phyloP scores from a whole-genome alignment of 495 filamentous ascomycete species.

The Penicillium salamii region DNA sequence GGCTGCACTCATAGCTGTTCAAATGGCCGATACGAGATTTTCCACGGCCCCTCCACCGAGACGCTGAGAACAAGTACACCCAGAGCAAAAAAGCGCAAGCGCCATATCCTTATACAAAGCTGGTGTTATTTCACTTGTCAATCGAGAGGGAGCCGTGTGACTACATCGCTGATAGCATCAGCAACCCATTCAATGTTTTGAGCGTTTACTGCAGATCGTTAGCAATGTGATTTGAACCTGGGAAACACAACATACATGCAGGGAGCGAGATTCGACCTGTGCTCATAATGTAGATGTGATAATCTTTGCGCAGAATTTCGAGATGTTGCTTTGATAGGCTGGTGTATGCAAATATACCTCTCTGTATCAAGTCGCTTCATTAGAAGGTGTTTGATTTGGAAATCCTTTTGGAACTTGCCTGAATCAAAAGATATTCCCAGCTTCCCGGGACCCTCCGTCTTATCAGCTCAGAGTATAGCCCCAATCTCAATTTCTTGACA shows the following conservation, averaged over 20 bases:
- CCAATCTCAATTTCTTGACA: not conserved
- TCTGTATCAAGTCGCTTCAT: not conserved
- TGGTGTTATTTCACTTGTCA: not conserved
- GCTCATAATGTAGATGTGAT: not conserved
- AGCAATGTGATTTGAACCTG: not conserved
- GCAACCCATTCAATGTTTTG: not conserved
- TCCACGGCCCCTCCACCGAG: conserved; percentile 1
- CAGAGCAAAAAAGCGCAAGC: too few species aligned
- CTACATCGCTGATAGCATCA: not conserved
- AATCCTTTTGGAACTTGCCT: not conserved
- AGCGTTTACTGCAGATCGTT: not conserved
- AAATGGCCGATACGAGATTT: conserved; percentile 3
- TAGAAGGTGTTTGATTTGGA: not conserved
- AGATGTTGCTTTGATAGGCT: not conserved
- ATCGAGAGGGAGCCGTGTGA: not conserved
- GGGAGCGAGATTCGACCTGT: not conserved
- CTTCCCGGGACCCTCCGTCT: not conserved
- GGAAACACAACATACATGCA: not conserved
- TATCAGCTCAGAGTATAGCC: not conserved
- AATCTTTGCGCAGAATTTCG: not conserved
- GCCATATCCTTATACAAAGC: too few species aligned
- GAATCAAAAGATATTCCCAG: not conserved
- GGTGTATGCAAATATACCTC: not conserved
- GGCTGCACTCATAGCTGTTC: not conserved
- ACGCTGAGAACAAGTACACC: not conserved